Evolutionary conservation across 2,329 filamentous ascomycete genomes (phyloP).

Genomic region (Pestalotiopsis fici): DNA sequence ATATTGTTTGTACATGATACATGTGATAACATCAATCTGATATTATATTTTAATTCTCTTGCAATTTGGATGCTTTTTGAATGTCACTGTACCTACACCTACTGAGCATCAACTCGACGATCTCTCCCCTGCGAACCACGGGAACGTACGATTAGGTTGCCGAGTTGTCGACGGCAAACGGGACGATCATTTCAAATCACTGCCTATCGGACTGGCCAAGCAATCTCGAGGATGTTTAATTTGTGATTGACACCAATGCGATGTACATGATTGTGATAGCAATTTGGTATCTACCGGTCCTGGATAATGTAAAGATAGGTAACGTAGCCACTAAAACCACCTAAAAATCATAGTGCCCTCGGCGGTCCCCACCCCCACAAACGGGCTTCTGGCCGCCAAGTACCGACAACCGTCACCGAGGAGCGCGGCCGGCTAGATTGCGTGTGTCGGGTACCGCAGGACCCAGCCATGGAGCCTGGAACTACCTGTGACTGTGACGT

Average conservation of each 20-base stretch:
- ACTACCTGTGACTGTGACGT: neutral
- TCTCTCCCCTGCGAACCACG: neutral
- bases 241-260: neutral
- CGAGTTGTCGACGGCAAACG: neutral
- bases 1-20: neutral
- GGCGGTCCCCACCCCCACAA: constrained; percentile 5
- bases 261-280: neutral
- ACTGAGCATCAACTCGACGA: neutral
- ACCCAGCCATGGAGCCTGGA: neutral
- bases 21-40: neutral
- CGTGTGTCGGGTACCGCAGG: neutral
- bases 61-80: neutral
- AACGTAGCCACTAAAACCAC: neutral
- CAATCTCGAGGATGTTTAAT: neutral
- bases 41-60: neutral
- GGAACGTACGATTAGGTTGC: neutral
- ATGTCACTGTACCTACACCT: neutral
- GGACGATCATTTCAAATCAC: neutral
- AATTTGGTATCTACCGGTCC: neutral
- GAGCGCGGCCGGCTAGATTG: neutral
- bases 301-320: neutral
- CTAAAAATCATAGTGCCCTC: neutral
- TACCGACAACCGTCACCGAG: neutral
- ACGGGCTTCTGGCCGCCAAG: neutral
- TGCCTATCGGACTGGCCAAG: neutral